Evolutionary conservation across 331 rosid genomes (phyloP), one percentile per base, ranked within the genome.

Genomic region (Malus hybrid): DNA sequence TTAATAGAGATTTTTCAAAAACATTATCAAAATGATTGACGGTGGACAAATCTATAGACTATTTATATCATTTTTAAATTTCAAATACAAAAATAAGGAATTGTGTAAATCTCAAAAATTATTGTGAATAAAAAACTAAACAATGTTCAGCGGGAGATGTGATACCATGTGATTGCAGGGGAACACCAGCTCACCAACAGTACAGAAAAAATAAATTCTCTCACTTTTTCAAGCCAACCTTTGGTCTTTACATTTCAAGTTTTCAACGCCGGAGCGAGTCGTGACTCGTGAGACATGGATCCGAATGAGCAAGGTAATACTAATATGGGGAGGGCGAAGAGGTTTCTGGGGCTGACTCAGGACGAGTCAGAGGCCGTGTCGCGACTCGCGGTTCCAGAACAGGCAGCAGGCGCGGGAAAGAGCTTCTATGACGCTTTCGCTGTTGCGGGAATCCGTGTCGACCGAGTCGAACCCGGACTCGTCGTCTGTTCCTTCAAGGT

Each of bases 381-480:
- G 11, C 74, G 86, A 54, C 79, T 91, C 68, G 39, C 69, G 14
- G 44, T 81, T 76, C 93, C 83, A 20, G 61, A 83, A 14, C 74
- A 31, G 27, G 74, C 74, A 32, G 18, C 46, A 46, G 85, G 85
- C 52, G 55, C 64, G 4, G 48, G 71, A 56, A 46, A 67, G 10
- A 68, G 86, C 76, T 85, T 93, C 87, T 93, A 88, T 31, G 88
- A 85, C 27, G 63, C 77, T 72, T 90, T 93, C 55, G 70, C 60
- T 76, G 85, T 90, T 69, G 44, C 79, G 7, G 98, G 97, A 66
- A 85, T 87, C 88, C 88, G 85, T 77, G 90, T 93, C 28, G 86
- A 80, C 84, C 85, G 85, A 61, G 88, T 90, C 81, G 84, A 90
- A 77, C 95, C 90, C 65, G 93, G 93, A n/a, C 60, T 86, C 67